These are phyloP conservation scores for Aspergillus sp. DNA, from an alignment of 2,329 filamentous ascomycete genomes.

Conservation along the genomic window DNA sequence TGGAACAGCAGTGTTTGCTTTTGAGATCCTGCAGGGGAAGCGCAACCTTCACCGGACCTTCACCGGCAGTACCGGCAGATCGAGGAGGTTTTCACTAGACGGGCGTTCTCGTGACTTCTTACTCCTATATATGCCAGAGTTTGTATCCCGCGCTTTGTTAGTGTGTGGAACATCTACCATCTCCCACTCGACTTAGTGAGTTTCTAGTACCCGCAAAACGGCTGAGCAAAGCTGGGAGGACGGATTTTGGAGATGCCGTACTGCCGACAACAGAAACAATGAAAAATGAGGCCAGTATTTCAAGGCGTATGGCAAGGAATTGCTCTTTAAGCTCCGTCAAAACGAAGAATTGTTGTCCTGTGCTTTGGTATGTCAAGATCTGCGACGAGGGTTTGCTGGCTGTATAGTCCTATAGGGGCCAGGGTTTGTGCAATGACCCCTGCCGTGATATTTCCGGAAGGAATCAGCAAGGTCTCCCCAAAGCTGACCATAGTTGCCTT, in stretches of 20 bases:
- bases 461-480: no score
- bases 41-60: neutral
- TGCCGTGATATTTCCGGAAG: neutral
- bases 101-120: slow-evolving; percentile 1
- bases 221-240: neutral
- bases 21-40: neutral
- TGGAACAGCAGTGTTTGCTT: neutral
- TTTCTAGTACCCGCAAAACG: neutral
- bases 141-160: slow-evolving; percentile 1
- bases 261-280: no score
- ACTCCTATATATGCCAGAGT: neutral
- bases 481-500: no score
- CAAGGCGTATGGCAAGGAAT: slow-evolving; percentile 1
- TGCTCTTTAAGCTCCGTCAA: neutral
- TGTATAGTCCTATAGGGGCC: neutral
- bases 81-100: neutral
- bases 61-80: no score
- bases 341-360: neutral
- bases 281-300: no score
- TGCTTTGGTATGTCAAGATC: neutral
- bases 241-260: no score
- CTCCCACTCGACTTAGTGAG: neutral
- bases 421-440: neutral
- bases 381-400: neutral
- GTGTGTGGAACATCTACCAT: neutral